A percentile compares a stretch with the other conserved stretches of the same genome.
These are phyloP conservation scores for Aphanomyces invadans DNA, from an alignment of 352 stramenopile species.

Conservation along the genomic window DNA sequence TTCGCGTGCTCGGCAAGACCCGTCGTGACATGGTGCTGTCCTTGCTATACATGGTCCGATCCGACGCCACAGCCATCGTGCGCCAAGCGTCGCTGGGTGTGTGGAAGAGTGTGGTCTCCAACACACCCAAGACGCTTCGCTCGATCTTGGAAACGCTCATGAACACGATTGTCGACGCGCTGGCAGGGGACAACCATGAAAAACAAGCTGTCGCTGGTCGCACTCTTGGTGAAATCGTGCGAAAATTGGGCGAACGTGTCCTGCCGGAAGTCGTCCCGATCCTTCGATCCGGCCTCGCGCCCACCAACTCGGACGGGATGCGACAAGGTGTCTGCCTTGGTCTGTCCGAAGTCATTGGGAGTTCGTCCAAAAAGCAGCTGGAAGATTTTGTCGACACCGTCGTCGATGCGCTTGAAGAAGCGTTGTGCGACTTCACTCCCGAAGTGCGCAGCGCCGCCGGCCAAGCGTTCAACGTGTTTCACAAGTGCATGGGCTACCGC, in stretches of 20 bases:
- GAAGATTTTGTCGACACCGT: constrained; percentile 96
- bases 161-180: constrained; percentile 91
- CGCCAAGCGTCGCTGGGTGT: constrained; percentile 94
- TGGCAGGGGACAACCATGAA: constrained; percentile 86
- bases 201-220: constrained; percentile 85
- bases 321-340: constrained; percentile 96
- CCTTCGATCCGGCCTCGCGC: constrained; percentile 89
- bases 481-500: constrained; percentile 90
- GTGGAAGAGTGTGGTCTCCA: constrained; percentile 99
- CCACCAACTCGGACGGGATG: constrained; percentile 51
- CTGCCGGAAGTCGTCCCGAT: constrained; percentile 98
- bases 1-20: constrained; percentile 89
- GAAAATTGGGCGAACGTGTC: constrained; percentile 98
- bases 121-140: constrained; percentile 95
- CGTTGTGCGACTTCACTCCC: constrained; percentile 91
- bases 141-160: constrained; percentile 98
- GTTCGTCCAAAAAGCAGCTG: constrained; percentile 93
- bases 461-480: constrained; percentile 95
- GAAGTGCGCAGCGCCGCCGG: constrained; percentile 89
- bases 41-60: constrained; percentile 97
- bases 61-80: constrained; percentile 94
- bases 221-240: constrained; percentile 98
- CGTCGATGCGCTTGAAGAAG: constrained; percentile 95
- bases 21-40: constrained; percentile 94
- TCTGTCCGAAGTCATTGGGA: constrained; percentile 96